Percentiles rank a stretch among this genome's conserved stretches.
These are phyloP conservation scores for Candida adriatica DNA, from an alignment of 805 yeast species.

Conservation along the genomic window DNA sequence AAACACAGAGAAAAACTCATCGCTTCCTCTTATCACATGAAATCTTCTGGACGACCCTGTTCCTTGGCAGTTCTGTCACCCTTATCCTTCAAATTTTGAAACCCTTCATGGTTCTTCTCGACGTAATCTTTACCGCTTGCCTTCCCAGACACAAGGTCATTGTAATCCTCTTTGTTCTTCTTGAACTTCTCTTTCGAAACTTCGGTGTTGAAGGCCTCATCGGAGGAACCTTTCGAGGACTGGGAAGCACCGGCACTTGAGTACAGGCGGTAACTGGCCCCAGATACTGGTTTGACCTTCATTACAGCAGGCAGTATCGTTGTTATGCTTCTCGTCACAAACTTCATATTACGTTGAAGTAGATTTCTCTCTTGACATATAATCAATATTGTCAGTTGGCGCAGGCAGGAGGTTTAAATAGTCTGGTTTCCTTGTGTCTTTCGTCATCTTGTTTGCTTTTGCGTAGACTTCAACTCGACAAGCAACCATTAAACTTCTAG, in stretches of 20 bases:
- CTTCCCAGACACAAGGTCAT: conserved; percentile 7
- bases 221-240: conserved; percentile 1
- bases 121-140: conserved; percentile 4
- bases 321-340: no score
- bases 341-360: no score
- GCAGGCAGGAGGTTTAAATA: no score
- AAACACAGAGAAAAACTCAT: no score
- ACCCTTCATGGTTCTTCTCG: conserved; percentile 11
- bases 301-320: no score
- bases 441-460: no score
- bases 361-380: no score
- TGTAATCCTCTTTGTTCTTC: conserved; percentile 5
- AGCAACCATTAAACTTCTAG: no score
- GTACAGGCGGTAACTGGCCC: background rate
- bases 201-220: conserved; percentile 15
- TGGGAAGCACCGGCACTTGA: background rate
- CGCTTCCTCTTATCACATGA: conserved; percentile 11
- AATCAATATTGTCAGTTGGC: no score
- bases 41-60: conserved; percentile 22
- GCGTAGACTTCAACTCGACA: no score
- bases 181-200: conserved; percentile 9
- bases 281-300: no score
- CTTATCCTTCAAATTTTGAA: conserved; percentile 16
- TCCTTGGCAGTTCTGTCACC: conserved; percentile 18
- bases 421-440: no score